Base-by-base conservation (phyloP, 805 yeast species). In the Lipomyces japonicus region DNA sequence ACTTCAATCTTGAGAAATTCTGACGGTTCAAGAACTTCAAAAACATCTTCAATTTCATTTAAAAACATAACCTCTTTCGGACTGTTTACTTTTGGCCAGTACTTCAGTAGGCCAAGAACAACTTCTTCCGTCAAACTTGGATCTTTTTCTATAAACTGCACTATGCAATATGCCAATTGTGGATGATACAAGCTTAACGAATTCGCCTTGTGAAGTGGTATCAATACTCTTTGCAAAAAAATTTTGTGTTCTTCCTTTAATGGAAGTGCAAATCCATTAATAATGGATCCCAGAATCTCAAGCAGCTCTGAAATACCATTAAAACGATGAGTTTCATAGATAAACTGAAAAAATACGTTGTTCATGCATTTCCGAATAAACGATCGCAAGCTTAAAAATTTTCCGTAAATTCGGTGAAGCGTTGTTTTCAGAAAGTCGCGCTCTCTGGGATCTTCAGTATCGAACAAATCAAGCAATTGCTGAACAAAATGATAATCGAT, bases 191-290 rank as follows among this genome's bases (percentile, higher is more conserved):
- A 72, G 6, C 95, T 84, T 50, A 93, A 74, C 46, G 93, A 80
- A 66, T 90, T 84, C 16, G 87, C 91, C 68, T 93, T 91, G 68
- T 93, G 98, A 67, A 93, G 72, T 25, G 98, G 98, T 24, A 93
- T 75, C 62, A 93, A 76, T 18, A 91, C 91, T 51, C 96, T 76
- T 30, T 86, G 81, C 56, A 93, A 71, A 62, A 93, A 93, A 12
- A 86, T 81, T 69, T 93, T 93, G 70, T 93, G 98, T 68, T 93
- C 98, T 62, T 93, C 97, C 66, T 93, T 93, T 62, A 93, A 77
- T 3, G 98, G 98, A 57, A 93, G 75, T 1, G 98, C 98, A 74
- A 93, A 93, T 12, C 98, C 98, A 69, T 93, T 93, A 65, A 93
- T 93, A 63, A 93, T 93, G 18, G 95, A 85, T 7, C 98, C 98